phyloP scores from a whole-genome alignment of 176 grass and related monocot genomes.

The Hordeum vulgare region MorexV3_pseudomolecules_assembly NC_058524.1:436909092-436909591 shows the following conservation, averaged over 20 bases:
- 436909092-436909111: background rate
- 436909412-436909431: background rate
- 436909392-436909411: background rate
- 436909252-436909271: conserved; percentile 22
- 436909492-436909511: conserved; percentile 99
- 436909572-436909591: conserved; percentile 85
- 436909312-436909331: background rate
- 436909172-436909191: conserved; percentile 85
- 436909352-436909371: background rate
- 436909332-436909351: background rate
- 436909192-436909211: conserved; percentile 89
- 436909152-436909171: conserved; percentile 98
- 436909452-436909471: background rate
- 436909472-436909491: conserved; percentile 39
- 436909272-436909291: background rate
- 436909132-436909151: conserved; percentile 50
- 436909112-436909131: conserved; percentile 1
- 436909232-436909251: conserved; percentile 97
- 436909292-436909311: background rate
- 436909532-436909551: conserved; percentile 98
- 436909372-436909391: background rate
- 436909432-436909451: background rate
- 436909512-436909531: conserved; percentile 83
- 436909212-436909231: conserved; percentile 97
- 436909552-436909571: conserved; percentile 93